Conservation (phyloP, 2,329 filamentous ascomycete species). For the Cryphonectria japonica region DNA sequence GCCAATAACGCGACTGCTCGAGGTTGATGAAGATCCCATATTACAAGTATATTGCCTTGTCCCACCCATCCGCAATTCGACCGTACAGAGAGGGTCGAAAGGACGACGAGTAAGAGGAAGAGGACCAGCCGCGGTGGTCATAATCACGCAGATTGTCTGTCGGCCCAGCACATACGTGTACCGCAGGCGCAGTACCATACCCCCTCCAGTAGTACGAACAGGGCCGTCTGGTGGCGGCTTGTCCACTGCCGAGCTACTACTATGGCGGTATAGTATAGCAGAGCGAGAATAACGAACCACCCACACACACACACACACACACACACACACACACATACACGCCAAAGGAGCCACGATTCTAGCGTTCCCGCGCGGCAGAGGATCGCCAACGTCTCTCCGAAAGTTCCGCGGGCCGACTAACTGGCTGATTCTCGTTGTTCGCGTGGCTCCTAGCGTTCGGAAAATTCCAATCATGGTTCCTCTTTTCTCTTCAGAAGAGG, state of each 20-base stretch:
- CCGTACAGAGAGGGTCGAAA: neutral
- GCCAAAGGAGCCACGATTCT: neutral
- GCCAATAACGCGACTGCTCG: slow-evolving; percentile 5
- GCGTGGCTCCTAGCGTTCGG: neutral
- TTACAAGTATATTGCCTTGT: neutral
- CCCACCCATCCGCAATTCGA: neutral
- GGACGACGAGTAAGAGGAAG: neutral
- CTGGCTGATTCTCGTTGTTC: neutral
- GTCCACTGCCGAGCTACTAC: neutral
- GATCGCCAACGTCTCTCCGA: neutral
- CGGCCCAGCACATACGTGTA: neutral
- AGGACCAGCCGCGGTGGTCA: neutral
- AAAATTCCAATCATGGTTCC: neutral
- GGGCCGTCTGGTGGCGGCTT: neutral
- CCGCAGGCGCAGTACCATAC: neutral
- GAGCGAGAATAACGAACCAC: neutral
- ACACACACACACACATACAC: neutral
- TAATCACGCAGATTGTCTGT: neutral
- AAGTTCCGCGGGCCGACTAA: neutral
- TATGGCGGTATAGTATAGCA: neutral
- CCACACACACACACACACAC: neutral
- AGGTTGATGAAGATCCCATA: neutral
- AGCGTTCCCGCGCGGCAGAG: slow-evolving; percentile 15
- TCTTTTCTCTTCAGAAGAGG: neutral
- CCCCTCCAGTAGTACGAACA: neutral